phyloP scores from a whole-genome alignment of 2,329 filamentous ascomycete genomes.

The Claviceps digitariae region DNA sequence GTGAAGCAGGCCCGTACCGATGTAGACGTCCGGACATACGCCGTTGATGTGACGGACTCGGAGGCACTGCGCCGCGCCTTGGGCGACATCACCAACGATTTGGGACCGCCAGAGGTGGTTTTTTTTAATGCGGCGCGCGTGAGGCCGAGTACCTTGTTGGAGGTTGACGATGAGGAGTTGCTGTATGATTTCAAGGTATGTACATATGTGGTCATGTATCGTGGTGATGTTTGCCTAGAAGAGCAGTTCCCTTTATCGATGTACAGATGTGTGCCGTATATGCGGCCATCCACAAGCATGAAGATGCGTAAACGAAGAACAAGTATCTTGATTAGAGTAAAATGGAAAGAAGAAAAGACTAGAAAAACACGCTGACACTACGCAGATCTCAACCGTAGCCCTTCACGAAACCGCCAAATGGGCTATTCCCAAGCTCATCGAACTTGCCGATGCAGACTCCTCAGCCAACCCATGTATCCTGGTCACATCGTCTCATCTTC shows the following conservation, averaged over 20 bases:
- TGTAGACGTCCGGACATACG: conserved; percentile 23
- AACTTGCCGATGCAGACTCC: conserved; percentile 16
- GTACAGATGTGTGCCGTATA: background rate
- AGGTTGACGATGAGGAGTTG: conserved; percentile 28
- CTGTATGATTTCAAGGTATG: conserved; percentile 34
- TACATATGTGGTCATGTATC: too few relatives aligned
- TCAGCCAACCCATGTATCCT: conserved; percentile 29
- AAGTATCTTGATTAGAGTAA: too few relatives aligned
- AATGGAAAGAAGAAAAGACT: background rate
- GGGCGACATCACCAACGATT: conserved; percentile 8
- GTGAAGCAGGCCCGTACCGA: conserved; percentile 19
- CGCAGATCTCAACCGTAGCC: conserved; percentile 30
- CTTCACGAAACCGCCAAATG: conserved; percentile 34
- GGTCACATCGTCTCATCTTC: conserved; percentile 34
- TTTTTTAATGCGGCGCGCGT: conserved; percentile 40
- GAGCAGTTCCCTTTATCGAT: too few relatives aligned
- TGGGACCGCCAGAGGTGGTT: conserved; percentile 31
- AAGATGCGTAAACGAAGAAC: too few relatives aligned
- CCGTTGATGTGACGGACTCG: conserved; percentile 29
- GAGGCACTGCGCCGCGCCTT: background rate
- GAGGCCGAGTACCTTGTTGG: conserved; percentile 25
- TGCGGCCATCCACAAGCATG: too few relatives aligned
- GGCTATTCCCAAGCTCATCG: conserved; percentile 28
- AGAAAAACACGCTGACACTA: background rate
- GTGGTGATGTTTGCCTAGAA: too few relatives aligned